Base-by-base conservation (phyloP, 1,284 basidiomycete species). In the Malassezia globosa region DNA sequence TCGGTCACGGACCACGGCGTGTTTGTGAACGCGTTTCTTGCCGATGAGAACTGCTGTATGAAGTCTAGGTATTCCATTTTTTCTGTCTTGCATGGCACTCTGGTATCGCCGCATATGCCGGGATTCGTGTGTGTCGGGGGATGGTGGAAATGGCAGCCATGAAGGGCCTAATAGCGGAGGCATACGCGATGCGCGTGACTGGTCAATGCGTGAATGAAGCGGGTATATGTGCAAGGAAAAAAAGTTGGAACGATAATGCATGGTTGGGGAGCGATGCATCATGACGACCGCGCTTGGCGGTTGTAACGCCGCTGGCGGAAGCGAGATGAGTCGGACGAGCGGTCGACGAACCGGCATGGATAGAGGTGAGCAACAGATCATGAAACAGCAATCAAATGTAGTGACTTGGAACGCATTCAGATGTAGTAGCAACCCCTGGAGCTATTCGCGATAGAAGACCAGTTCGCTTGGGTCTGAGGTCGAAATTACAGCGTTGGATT, bases 21-120 rank as follows among this genome's bases (percentile, higher is more conserved):
- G 53, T 43, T 63, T 63, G 49, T 66, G 61, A 36, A 61, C 56
- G 19, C 55, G 52, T 35, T 59, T 59, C 52, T 63, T 63, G 51
- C 56, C 48, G 25, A 56, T 48, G 21, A 60, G 25, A 3, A 59
- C 53, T 19, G 61, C 53, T 10, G 48, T 37, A 18, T 55, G 56
- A 4, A 59, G 26, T 3, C 38, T 42, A 5, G 42, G 37, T 22
- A 27, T 35, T 7, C 11, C 13, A 6, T 22, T 37, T 6, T 21
- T 21, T 18, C 34, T 31, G 22, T 40, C 37, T 11, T n/a, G 16
- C 25, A 37, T 37, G 33, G 22, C 34, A 7, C 26, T 29, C 10
- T 19, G 26, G 7, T 8, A n/a, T 10, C 42, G 48, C 25, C 42
- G 43, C 11, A 29, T 5, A 23, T 51, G 47, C 34, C 48, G 44